phyloP scores from a whole-genome alignment of 2,329 filamentous ascomycete species.

The Fusarium sulawesiense region DNA sequence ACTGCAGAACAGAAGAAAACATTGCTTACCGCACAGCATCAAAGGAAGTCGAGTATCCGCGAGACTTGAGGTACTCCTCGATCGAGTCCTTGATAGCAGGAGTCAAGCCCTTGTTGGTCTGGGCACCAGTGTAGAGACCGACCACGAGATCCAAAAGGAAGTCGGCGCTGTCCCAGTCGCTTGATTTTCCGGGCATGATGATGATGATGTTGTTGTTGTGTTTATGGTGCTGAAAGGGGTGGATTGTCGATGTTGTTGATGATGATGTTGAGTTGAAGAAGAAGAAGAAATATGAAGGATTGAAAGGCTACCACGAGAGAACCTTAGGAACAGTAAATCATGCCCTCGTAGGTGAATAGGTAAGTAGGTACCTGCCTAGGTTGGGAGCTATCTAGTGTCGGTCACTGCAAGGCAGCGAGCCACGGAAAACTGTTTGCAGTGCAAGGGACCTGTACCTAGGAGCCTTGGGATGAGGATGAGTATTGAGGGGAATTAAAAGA shows the following conservation, averaged over 20 bases:
- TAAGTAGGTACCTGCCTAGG: background rate
- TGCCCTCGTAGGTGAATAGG: background rate
- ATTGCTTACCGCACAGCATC: conserved; percentile 56
- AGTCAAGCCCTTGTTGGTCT: conserved; percentile 44
- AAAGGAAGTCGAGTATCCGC: conserved; percentile 55
- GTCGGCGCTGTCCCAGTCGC: conserved; percentile 49
- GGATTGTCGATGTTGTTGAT: background rate
- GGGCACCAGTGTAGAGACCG: conserved; percentile 49
- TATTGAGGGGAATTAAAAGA: background rate
- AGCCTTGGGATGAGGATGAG: background rate
- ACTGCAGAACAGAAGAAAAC: background rate
- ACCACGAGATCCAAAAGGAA: conserved; percentile 52
- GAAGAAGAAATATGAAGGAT: background rate
- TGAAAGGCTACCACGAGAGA: background rate
- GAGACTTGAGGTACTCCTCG: conserved; percentile 48
- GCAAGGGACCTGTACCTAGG: background rate
- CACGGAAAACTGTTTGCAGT: background rate
- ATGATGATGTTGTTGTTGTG: background rate
- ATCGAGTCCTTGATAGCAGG: conserved; percentile 48
- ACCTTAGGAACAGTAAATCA: background rate
- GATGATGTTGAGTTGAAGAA: background rate
- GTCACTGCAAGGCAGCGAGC: background rate
- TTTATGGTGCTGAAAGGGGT: background rate
- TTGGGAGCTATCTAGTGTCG: background rate
- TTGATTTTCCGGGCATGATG: conserved; percentile 38